Evolutionary conservation across 2,329 filamentous ascomycete species (phyloP).

Genomic region (Sclerotinia minor): DNA sequence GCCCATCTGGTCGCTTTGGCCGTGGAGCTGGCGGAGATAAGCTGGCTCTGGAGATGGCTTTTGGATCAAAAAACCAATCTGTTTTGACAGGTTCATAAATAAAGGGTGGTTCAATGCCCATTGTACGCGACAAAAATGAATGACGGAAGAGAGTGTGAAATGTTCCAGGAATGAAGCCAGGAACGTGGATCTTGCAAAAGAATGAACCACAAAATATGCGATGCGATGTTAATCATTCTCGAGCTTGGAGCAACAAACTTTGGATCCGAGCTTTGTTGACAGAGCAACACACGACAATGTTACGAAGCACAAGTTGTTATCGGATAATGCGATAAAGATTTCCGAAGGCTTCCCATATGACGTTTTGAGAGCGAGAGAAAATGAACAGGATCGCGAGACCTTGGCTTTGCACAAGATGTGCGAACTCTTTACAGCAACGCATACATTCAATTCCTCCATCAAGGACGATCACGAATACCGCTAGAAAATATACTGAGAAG

Average conservation of each 20-base stretch:
- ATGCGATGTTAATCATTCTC: conserved; percentile 8
- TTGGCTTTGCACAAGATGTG: conserved; percentile 39
- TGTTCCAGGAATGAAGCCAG: conserved; percentile 29
- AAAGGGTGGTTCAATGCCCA: conserved; percentile 65
- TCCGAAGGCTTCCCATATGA: conserved; percentile 29
- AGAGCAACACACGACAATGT: conserved; percentile 37
- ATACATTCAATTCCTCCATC: conserved; percentile 4
- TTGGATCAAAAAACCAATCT: conserved; percentile 75
- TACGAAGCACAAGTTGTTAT: conserved; percentile 23
- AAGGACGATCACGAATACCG: conserved; percentile 3
- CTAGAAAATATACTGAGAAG: conserved; percentile 35
- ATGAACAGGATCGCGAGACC: conserved; percentile 33
- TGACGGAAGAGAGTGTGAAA: conserved; percentile 7
- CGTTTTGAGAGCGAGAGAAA: conserved; percentile 26
- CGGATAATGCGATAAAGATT: conserved; percentile 29
- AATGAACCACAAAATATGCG: conserved; percentile 34
- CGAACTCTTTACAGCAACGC: conserved; percentile 25
- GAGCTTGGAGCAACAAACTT: conserved; percentile 22
- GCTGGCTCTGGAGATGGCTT: conserved; percentile 78
- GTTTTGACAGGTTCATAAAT: conserved; percentile 60
- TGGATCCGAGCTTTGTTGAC: conserved; percentile 37
- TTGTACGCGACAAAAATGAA: conserved; percentile 43
- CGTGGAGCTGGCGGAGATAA: conserved; percentile 57
- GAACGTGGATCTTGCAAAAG: conserved; percentile 29
- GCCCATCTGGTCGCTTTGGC: conserved; percentile 69